Conservation (phyloP, 352 stramenopile genomes). For the Pythium periplocum region DNA sequence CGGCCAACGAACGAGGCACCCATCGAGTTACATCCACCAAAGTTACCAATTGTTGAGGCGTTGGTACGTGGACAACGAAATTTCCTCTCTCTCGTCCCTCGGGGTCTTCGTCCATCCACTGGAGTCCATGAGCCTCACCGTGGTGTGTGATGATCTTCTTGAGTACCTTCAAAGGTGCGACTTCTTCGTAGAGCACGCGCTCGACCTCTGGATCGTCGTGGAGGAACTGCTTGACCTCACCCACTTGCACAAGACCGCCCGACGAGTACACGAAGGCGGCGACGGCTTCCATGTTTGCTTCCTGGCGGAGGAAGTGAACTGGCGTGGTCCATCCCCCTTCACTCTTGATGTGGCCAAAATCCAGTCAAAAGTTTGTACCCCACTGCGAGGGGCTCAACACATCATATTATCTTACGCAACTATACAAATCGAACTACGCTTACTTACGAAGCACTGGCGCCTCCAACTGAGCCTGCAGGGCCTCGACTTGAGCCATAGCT, state of each 20-base stretch:
- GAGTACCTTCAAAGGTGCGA: slow-evolving; percentile 6
- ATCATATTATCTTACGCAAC: too few relatives aligned
- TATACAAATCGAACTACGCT: too few relatives aligned
- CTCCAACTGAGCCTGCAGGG: too few relatives aligned
- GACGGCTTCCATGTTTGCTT: slow-evolving; percentile 8
- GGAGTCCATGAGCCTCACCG: slow-evolving; percentile 5
- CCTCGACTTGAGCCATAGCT: slow-evolving; percentile 26
- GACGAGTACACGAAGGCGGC: slow-evolving; percentile 10
- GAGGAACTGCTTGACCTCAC: slow-evolving; percentile 10
- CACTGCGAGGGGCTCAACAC: too few relatives aligned
- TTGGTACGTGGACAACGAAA: slow-evolving; percentile 5
- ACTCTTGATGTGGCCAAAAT: too few relatives aligned
- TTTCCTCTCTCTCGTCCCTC: background rate
- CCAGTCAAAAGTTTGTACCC: too few relatives aligned
- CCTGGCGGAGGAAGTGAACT: too few relatives aligned
- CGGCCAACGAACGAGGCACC: slow-evolving; percentile 2
- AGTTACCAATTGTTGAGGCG: background rate
- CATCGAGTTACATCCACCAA: background rate
- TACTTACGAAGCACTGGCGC: too few relatives aligned
- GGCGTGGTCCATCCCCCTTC: too few relatives aligned
- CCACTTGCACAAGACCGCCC: slow-evolving; percentile 4
- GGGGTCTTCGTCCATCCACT: background rate
- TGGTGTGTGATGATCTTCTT: slow-evolving; percentile 8
- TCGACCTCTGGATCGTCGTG: background rate
- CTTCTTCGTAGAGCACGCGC: slow-evolving; percentile 2